phyloP scores from a whole-genome alignment of 1,284 basidiomycete genomes.

The Tilletiaria anomala region DNA sequence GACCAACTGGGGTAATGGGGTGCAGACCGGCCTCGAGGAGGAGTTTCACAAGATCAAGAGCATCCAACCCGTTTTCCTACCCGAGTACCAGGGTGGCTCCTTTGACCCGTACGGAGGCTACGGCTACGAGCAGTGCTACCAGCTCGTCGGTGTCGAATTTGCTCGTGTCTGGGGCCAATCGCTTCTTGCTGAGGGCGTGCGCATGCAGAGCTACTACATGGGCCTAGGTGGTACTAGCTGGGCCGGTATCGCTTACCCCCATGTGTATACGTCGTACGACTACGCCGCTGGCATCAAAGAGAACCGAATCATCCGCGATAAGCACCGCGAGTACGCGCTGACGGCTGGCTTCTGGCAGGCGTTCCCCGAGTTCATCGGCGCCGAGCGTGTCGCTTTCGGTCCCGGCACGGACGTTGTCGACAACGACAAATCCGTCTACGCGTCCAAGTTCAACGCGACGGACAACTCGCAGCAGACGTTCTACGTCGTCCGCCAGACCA shows the following conservation, averaged over 20 bases:
- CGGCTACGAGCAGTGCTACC: constrained; percentile 11
- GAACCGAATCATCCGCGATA: constrained; percentile 11
- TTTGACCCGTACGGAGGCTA: constrained; percentile 21
- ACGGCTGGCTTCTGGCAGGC: constrained; percentile 12
- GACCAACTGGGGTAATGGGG: constrained; percentile 18
- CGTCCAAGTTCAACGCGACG: constrained; percentile 2
- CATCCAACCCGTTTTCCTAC: constrained; percentile 52
- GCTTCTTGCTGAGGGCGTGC: constrained; percentile 13
- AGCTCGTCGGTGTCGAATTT: constrained; percentile 16
- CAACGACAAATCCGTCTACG: no score
- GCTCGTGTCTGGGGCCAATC: constrained; percentile 12
- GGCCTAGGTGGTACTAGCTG: constrained; percentile 61
- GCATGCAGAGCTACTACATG: constrained; percentile 49
- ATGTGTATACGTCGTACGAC: constrained; percentile 41
- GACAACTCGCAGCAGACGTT: no score
- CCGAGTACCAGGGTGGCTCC: constrained; percentile 45
- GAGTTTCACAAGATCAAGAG: constrained; percentile 42
- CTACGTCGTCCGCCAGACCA: constrained; percentile 53
- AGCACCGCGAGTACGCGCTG: constrained; percentile 19
- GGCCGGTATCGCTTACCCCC: constrained; percentile 11
- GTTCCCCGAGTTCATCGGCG: constrained; percentile 16
- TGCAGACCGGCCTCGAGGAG: neutral
- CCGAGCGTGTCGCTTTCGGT: constrained; percentile 5
- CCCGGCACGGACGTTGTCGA: no score
- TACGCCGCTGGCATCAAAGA: constrained; percentile 25